Percentiles rank a stretch among this genome's conserved stretches.
Evolutionary conservation across 208 protist genomes (phyloP).

Genomic region (Eutreptiella sp.): DNA sequence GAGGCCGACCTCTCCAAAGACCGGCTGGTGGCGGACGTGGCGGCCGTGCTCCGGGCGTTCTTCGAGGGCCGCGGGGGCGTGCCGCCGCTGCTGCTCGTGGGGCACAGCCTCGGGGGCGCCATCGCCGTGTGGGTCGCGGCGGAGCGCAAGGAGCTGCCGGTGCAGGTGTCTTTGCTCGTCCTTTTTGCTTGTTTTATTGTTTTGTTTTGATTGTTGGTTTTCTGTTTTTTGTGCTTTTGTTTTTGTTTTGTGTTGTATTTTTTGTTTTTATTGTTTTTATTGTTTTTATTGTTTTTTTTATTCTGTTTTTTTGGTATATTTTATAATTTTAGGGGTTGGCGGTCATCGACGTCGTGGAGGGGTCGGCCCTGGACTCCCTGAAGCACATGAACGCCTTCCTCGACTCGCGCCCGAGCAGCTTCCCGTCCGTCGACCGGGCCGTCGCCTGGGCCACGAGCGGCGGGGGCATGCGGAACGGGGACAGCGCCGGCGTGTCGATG

Average conservation of each 20-base stretch:
- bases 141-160: constrained; percentile 25
- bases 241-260: not conserved
- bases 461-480: constrained; percentile 58
- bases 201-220: too few relatives aligned
- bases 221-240: too few relatives aligned
- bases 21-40: constrained; percentile 59
- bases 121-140: constrained; percentile 50
- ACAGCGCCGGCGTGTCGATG: constrained; percentile 58
- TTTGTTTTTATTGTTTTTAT: too few relatives aligned
- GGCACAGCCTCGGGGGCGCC: constrained; percentile 75
- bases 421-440: constrained; percentile 53
- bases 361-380: constrained; percentile 67
- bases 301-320: too few relatives aligned
- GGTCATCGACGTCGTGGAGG: constrained; percentile 80
- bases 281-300: too few relatives aligned
- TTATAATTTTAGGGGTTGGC: constrained; percentile 61
- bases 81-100: constrained; percentile 60
- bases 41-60: constrained; percentile 41
- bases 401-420: constrained; percentile 52
- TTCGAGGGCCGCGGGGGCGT: constrained; percentile 36
- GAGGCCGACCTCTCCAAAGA: constrained; percentile 57
- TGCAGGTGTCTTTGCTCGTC: too few relatives aligned
- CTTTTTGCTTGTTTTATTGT: too few relatives aligned
- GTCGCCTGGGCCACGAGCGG: constrained; percentile 60
- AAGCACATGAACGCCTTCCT: constrained; percentile 68